A percentile compares a stretch with the other conserved stretches of the same genome.
phyloP scores from a whole-genome alignment of 2,329 filamentous ascomycete species.

The Neurospora sp. region DNA sequence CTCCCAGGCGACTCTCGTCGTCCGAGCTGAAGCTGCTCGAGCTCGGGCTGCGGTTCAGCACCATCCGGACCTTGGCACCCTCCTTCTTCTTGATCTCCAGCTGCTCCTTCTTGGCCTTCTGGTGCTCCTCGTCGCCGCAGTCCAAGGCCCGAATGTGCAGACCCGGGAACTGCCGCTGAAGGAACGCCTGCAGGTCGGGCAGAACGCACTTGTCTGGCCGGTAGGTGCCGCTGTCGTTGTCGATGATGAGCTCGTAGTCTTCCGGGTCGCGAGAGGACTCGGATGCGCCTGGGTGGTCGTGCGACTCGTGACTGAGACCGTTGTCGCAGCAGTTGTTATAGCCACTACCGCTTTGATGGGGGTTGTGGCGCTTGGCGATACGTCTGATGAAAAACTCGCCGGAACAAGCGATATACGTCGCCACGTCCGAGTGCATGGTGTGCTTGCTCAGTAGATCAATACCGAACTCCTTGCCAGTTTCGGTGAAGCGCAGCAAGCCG shows the following conservation, averaged over 20 bases:
- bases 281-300: background rate
- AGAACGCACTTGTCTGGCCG: conserved; percentile 72
- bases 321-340: conserved; percentile 4
- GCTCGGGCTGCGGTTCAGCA: conserved; percentile 46
- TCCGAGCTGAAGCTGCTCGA: conserved; percentile 40
- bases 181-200: conserved; percentile 58
- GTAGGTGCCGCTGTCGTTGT: conserved; percentile 93
- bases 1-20: conserved; percentile 40
- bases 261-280: conserved; percentile 28
- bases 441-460: conserved; percentile 91
- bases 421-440: conserved; percentile 92
- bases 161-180: conserved; percentile 65
- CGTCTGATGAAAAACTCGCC: conserved; percentile 88
- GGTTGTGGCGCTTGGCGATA: conserved; percentile 34
- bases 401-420: conserved; percentile 80
- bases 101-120: conserved; percentile 67
- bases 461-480: conserved; percentile 91
- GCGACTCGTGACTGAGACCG: conserved; percentile 10
- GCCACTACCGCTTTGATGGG: background rate
- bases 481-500: conserved; percentile 78
- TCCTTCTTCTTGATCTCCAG: conserved; percentile 60
- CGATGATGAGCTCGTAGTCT: conserved; percentile 79
- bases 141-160: conserved; percentile 65
- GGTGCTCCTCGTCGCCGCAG: conserved; percentile 67
- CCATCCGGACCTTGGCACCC: conserved; percentile 40